A percentile compares a stretch with the other conserved stretches of the same genome.
Conservation (phyloP, 2,329 filamentous ascomycete genomes). For the Aspergillus brunneoviolaceus region DNA sequence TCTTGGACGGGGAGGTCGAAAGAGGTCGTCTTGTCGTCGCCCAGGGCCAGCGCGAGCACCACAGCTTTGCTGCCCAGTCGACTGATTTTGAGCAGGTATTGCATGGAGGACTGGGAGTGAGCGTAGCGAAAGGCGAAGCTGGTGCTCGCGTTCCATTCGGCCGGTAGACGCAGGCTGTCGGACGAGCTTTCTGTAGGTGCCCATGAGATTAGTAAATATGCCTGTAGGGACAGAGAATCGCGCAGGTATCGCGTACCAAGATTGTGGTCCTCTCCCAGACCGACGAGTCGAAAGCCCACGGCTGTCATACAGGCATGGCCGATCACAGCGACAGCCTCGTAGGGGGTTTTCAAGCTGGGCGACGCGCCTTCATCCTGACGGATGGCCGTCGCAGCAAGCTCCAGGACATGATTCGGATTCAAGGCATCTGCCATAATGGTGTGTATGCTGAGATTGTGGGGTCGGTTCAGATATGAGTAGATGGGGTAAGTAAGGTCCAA, state of each 20-base stretch:
- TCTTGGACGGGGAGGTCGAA: conserved; percentile 75
- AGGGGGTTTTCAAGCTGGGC: conserved; percentile 48
- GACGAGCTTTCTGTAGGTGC: conserved; percentile 27
- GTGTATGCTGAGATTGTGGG: not conserved
- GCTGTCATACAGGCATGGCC: conserved; percentile 79
- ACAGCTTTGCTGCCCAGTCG: conserved; percentile 82
- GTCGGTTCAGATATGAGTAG: not conserved
- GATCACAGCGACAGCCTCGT: conserved; percentile 81
- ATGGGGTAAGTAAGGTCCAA: not conserved
- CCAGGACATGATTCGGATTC: conserved; percentile 30
- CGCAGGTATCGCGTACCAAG: conserved; percentile 52
- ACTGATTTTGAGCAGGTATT: conserved; percentile 78
- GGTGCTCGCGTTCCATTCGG: conserved; percentile 76
- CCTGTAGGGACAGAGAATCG: not conserved
- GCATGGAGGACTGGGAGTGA: conserved; percentile 80
- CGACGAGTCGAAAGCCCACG: conserved; percentile 76
- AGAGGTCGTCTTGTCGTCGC: conserved; percentile 75
- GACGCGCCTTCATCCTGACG: conserved; percentile 26
- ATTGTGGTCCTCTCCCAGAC: conserved; percentile 78
- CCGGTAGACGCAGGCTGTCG: conserved; percentile 56
- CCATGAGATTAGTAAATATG: not conserved
- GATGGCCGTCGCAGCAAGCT: conserved; percentile 34
- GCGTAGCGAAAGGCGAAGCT: conserved; percentile 80
- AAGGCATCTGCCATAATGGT: conserved; percentile 28
- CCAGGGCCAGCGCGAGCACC: conserved; percentile 73